These are phyloP conservation scores for Nyssa sinensis DNA, from an alignment of 148 eudicot genomes.

Conservation along the genomic window DNA sequence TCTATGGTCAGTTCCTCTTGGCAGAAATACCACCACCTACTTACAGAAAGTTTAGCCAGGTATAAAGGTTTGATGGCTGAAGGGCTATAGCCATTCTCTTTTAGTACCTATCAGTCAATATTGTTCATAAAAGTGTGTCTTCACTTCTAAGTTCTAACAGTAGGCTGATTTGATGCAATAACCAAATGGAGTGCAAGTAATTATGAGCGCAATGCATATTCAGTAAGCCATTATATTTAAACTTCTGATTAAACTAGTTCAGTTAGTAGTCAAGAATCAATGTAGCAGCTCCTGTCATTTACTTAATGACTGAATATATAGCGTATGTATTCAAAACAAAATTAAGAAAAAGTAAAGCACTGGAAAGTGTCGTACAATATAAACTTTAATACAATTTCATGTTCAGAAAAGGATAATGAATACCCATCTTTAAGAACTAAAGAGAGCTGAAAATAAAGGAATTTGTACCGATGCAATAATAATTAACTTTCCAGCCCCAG, in stretches of 20 bases:
- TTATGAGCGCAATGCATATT: not conserved
- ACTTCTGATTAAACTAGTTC: not conserved
- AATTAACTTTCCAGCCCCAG: conserved; percentile 91
- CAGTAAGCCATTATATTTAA: not conserved
- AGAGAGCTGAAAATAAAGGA: not conserved
- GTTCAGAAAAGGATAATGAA: not conserved
- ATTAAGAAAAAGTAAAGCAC: not conserved
- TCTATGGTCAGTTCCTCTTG: not conserved
- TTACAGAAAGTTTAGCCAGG: not conserved
- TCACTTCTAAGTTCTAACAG: not conserved
- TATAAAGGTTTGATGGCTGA: not conserved
- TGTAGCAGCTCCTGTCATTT: not conserved
- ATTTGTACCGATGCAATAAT: conserved; percentile 80
- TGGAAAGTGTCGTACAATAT: not conserved
- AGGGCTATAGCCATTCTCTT: not conserved
- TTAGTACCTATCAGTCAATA: not conserved
- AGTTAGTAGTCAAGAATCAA: not conserved
- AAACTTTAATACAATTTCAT: not conserved
- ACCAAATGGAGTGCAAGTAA: not conserved
- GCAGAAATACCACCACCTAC: not conserved
- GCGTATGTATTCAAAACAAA: not conserved
- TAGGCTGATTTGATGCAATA: not conserved
- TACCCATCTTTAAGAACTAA: not conserved
- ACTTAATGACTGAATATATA: not conserved
- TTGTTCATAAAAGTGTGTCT: too few species aligned